Evolutionary conservation across 306 rosid genomes (phyloP).

Genomic region (Crotalaria pallida): DNA sequence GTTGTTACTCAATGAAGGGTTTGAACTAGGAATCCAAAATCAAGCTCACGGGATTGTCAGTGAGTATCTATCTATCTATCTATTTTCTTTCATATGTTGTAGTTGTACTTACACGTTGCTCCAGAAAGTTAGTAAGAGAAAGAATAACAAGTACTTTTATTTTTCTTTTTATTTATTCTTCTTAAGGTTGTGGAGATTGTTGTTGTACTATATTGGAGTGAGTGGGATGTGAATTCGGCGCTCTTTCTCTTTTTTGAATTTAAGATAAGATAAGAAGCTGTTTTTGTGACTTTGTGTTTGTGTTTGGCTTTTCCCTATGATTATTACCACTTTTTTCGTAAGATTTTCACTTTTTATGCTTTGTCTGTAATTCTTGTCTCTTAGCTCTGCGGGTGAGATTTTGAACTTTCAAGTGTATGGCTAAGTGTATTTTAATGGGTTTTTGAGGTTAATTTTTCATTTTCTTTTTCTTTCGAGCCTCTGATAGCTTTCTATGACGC

Average conservation of each 20-base stretch:
- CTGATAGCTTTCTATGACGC: slow-evolving; percentile 62
- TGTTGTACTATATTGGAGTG: slow-evolving; percentile 24
- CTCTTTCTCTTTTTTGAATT: slow-evolving; percentile 52
- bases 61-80: slow-evolving; percentile 28
- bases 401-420: slow-evolving; percentile 15
- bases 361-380: slow-evolving; percentile 53
- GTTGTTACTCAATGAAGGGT: slow-evolving; percentile 25
- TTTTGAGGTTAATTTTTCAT: neutral
- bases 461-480: slow-evolving; percentile 13
- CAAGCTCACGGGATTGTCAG: slow-evolving; percentile 58
- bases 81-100: slow-evolving; percentile 24
- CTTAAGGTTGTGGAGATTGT: slow-evolving; percentile 17
- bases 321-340: slow-evolving; percentile 26
- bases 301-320: slow-evolving; percentile 7
- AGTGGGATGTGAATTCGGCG: slow-evolving; percentile 37
- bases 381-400: slow-evolving; percentile 21
- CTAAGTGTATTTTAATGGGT: neutral
- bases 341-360: slow-evolving; percentile 31
- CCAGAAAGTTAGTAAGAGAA: slow-evolving; percentile 45
- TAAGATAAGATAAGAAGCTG: slow-evolving; percentile 34
- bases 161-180: neutral
- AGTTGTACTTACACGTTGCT: slow-evolving; percentile 58
- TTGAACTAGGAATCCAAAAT: slow-evolving; percentile 29
- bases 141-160: neutral
- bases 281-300: neutral